Evolutionary conservation across 106 monocot species (phyloP).

Genomic region (Dactylorhiza incarnata): DNA sequence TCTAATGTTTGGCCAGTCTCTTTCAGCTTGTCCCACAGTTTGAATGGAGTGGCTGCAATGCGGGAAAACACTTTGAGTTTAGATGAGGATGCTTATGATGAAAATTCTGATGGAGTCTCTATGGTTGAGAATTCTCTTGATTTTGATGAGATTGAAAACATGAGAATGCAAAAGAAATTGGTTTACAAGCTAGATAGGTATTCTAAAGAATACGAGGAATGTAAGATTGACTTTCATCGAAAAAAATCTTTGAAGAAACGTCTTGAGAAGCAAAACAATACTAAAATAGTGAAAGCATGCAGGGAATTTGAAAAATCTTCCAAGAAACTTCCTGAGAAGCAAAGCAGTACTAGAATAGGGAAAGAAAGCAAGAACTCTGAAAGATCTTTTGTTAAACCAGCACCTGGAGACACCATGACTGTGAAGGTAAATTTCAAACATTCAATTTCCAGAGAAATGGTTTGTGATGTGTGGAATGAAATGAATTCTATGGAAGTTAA

Average conservation of each 20-base stretch:
- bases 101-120: not conserved
- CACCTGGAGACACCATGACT: not conserved
- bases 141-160: conserved; percentile 61
- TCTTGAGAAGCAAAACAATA: conserved; percentile 9
- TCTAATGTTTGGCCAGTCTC: conserved; percentile 37
- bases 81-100: not conserved
- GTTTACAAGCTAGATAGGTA: conserved; percentile 69
- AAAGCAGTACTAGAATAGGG: conserved; percentile 2
- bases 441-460: not conserved
- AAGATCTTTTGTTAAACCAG: not conserved
- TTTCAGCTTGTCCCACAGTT: conserved; percentile 1
- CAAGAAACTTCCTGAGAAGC: conserved; percentile 5
- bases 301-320: conserved; percentile 16
- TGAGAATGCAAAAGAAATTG: conserved; percentile 49
- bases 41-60: not conserved
- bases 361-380: conserved; percentile 22
- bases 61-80: not conserved
- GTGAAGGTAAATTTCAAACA: not conserved
- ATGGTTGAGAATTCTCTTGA: conserved; percentile 12
- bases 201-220: conserved; percentile 76
- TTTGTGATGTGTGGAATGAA: not conserved
- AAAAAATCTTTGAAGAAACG: conserved; percentile 32
- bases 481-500: conserved; percentile 16
- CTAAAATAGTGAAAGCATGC: conserved; percentile 16
- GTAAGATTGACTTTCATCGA: conserved; percentile 31